Percentiles rank a stretch among this genome's conserved stretches.
phyloP scores from a whole-genome alignment of 1,284 basidiomycete species.

The Wallemia ichthyophaga region DNA sequence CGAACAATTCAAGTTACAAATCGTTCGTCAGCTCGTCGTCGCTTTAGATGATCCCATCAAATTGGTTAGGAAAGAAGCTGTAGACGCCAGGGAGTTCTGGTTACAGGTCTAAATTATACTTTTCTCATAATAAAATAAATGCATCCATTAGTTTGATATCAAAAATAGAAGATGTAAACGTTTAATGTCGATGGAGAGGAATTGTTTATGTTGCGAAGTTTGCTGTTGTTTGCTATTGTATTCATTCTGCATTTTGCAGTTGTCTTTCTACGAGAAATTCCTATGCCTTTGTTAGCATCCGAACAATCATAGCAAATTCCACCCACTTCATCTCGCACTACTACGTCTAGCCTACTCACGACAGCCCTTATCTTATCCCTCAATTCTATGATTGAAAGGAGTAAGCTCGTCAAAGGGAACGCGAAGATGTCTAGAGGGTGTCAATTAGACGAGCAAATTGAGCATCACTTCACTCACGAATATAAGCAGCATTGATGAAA shows the following conservation, averaged over 20 bases:
- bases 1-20: constrained; percentile 35
- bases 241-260: background rate
- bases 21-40: constrained; percentile 40
- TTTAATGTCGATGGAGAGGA: too few species aligned
- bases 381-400: background rate
- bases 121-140: background rate
- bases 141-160: background rate
- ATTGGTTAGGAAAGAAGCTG: constrained; percentile 50
- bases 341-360: background rate
- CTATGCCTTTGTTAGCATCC: background rate
- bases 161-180: too few species aligned
- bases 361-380: background rate
- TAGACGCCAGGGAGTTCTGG: constrained; percentile 35
- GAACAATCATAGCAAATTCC: background rate
- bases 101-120: constrained; percentile 6
- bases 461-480: background rate
- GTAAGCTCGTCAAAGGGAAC: background rate
- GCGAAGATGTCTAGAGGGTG: background rate
- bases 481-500: background rate
- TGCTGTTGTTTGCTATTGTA: background rate
- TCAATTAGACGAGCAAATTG: background rate
- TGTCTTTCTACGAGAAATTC: background rate
- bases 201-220: too few species aligned
- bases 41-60: constrained; percentile 59
- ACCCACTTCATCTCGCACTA: background rate